These are phyloP conservation scores for Neofusicoccum ribis DNA, from an alignment of 2,329 filamentous ascomycete genomes.

Conservation along the genomic window DNA sequence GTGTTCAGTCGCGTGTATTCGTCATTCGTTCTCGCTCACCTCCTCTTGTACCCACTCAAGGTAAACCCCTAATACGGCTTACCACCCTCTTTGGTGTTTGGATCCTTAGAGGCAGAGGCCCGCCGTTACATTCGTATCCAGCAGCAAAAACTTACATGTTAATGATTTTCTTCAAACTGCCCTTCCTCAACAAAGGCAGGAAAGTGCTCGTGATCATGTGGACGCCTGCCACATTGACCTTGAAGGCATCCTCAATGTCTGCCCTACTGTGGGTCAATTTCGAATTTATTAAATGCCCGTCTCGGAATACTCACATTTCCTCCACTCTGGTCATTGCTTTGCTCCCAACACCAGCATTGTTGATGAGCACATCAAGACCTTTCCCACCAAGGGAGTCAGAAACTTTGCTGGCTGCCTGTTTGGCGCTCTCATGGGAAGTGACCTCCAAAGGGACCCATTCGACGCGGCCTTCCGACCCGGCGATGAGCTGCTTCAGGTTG, in stretches of 20 bases:
- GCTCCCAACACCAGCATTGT: slow-evolving; percentile 9
- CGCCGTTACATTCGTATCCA: too few species aligned
- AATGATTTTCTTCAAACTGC: slow-evolving; percentile 44
- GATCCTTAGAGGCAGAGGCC: too few species aligned
- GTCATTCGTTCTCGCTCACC: too few species aligned
- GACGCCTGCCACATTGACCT: slow-evolving; percentile 40
- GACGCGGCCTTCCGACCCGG: slow-evolving; percentile 26
- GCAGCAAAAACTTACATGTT: slow-evolving; percentile 40
- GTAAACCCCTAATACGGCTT: too few species aligned
- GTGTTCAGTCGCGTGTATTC: too few species aligned
- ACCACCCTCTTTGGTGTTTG: too few species aligned
- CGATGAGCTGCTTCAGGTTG: slow-evolving; percentile 37
- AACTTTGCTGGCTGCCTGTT: slow-evolving; percentile 35
- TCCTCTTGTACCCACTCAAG: too few species aligned
- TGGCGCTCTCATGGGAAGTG: slow-evolving; percentile 39
- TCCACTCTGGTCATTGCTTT: background rate
- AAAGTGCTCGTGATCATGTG: slow-evolving; percentile 44
- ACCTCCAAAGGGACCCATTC: slow-evolving; percentile 46
- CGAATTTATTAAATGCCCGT: too few species aligned
- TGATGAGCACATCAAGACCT: slow-evolving; percentile 6
- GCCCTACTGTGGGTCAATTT: background rate
- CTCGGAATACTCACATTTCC: background rate
- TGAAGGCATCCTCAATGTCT: slow-evolving; percentile 33
- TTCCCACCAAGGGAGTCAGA: slow-evolving; percentile 17
- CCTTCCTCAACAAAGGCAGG: slow-evolving; percentile 41